These are phyloP conservation scores for Leptographium radiaticola DNA, from an alignment of 2,329 filamentous ascomycete genomes.

Conservation along the genomic window DNA sequence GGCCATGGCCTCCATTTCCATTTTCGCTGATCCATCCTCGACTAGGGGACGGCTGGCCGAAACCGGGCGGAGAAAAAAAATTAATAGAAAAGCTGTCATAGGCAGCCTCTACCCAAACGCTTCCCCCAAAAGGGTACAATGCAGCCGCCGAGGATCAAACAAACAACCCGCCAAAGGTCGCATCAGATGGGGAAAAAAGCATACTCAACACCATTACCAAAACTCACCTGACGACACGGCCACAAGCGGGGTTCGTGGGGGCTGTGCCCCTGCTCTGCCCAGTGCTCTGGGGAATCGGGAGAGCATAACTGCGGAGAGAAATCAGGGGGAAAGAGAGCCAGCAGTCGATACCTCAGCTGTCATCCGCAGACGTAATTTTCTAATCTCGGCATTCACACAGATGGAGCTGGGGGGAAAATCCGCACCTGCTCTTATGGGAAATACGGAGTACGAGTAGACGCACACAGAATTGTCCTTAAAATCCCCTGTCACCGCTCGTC, in stretches of 20 bases:
- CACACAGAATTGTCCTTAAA: too few species aligned
- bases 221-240: conserved; percentile 10
- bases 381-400: too few species aligned
- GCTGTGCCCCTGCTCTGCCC: neutral
- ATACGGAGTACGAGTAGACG: too few species aligned
- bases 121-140: neutral
- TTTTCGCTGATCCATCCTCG: neutral
- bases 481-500: too few species aligned
- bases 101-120: neutral
- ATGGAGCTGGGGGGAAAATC: too few species aligned
- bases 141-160: neutral
- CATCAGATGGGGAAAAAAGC: neutral
- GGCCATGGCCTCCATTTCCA: neutral
- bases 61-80: neutral
- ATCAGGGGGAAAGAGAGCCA: neutral
- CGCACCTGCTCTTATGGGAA: too few species aligned
- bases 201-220: neutral
- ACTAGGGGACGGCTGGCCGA: neutral
- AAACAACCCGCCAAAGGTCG: neutral
- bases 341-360: neutral
- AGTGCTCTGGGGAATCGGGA: neutral
- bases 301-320: conserved; percentile 1
- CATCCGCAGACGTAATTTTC: neutral
- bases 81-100: neutral
- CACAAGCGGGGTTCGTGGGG: conserved; percentile 11